Base-by-base conservation (phyloP, 2,329 filamentous ascomycete species). In the Epichloe brachyelytri region DNA sequence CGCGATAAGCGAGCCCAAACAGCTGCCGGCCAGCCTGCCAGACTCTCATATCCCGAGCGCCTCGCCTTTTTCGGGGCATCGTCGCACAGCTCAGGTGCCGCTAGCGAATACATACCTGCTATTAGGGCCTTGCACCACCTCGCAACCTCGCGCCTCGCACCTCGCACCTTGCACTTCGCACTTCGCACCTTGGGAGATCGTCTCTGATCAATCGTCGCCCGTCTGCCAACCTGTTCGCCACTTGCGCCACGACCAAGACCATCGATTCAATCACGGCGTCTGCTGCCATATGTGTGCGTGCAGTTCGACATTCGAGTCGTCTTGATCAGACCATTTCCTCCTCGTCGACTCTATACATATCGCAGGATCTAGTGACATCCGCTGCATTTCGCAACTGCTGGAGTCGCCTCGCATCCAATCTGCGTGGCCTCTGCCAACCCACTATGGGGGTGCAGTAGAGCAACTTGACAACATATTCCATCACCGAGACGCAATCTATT, bases 371-470 rank as follows among this genome's bases (percentile, higher is more conserved):
- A 34, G 47, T 51, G 45, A 53, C 53, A 10, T 17, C 41, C n/a
- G 51, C 53, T 51, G 14, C 38, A 49, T 50, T 34, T 19, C 30
- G 46, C 43, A 43, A 43, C 47, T 19, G 33, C 50, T 45, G 45
- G 45, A 50, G 30, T 38, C 46, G 47, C 44, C 38, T 39, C 46
- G 43, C 46, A 37, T 39, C 12, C 17, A 20, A 41, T 40, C 19
- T 37, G 34, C 34, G 38, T 46, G 44, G 43, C 49, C 51, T 34
- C 44, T 48, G 33, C 43, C 49, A 43, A 51, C 54, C 55, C 53
- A 57, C 49, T 43, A 57, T 57, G 56, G 51, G 53, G 51, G 37
- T 53, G 53, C 54, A 50, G 51, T 56, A 55, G 51, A 44, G 47
- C 51, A 43, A 49, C 51, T 53, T 52, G 51, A 50, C 51, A 41